Percentiles rank a stretch among this genome's conserved stretches.
phyloP scores from a whole-genome alignment of 768 basidiomycete genomes.

The Suillus ampliporus region DNA sequence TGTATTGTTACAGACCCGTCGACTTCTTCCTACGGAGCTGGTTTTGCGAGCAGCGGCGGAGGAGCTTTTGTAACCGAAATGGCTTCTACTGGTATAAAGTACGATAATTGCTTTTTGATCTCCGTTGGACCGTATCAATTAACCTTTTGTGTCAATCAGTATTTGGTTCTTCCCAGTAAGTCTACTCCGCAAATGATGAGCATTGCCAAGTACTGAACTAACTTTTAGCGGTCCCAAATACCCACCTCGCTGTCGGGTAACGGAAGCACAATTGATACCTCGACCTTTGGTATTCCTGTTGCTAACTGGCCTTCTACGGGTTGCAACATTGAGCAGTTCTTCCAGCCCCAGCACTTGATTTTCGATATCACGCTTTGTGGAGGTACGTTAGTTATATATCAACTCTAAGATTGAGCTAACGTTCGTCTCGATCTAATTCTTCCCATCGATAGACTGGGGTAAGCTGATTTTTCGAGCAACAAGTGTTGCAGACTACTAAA shows the following conservation, averaged over 20 bases:
- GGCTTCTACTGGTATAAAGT: conserved; percentile 69
- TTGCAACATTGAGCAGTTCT: conserved; percentile 60
- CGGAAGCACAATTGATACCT: conserved; percentile 56
- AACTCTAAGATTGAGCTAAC: conserved; percentile 29
- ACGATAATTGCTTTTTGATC: conserved; percentile 27
- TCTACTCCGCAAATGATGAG: background rate
- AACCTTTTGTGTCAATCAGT: conserved; percentile 17
- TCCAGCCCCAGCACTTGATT: conserved; percentile 68
- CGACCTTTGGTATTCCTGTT: conserved; percentile 66
- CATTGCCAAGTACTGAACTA: background rate
- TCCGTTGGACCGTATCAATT: background rate
- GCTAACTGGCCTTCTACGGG: conserved; percentile 67
- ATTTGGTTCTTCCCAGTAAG: conserved; percentile 40
- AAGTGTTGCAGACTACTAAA: background rate
- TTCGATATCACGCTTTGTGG: conserved; percentile 80
- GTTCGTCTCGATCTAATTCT: conserved; percentile 23
- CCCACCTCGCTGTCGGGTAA: conserved; percentile 54
- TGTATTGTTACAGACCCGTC: conserved; percentile 66
- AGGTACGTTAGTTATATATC: conserved; percentile 41
- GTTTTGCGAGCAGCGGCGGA: conserved; percentile 68
- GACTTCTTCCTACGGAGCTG: conserved; percentile 63
- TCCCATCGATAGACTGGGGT: conserved; percentile 36
- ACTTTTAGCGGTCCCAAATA: conserved; percentile 43
- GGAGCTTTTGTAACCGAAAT: conserved; percentile 81
- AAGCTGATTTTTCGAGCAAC: conserved; percentile 15